These are phyloP conservation scores for Claviceps sp. DNA, from an alignment of 2,329 filamentous ascomycete species.

Conservation along the genomic window DNA sequence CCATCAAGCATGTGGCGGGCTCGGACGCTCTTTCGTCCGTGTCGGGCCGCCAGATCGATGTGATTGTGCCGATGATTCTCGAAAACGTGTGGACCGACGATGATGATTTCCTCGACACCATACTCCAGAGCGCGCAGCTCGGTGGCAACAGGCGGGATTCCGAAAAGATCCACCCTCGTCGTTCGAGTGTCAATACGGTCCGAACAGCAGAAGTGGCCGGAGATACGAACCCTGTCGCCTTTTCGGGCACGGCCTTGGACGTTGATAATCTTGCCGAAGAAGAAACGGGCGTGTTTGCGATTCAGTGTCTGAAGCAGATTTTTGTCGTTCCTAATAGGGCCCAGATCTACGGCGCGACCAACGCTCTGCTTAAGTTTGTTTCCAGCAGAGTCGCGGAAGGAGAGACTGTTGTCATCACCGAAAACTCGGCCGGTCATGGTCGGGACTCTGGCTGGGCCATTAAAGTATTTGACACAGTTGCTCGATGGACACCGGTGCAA, in stretches of 20 bases:
- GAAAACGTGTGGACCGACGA: constrained; percentile 73
- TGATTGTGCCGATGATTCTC: constrained; percentile 73
- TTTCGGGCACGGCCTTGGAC: constrained; percentile 72
- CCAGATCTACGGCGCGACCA: constrained; percentile 68
- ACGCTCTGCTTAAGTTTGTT: constrained; percentile 63
- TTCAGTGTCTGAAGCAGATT: constrained; percentile 77
- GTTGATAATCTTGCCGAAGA: constrained; percentile 84
- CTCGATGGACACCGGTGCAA: constrained; percentile 84
- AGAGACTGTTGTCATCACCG: constrained; percentile 38
- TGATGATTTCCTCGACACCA: constrained; percentile 52
- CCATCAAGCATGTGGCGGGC: constrained; percentile 67
- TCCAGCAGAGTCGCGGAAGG: constrained; percentile 41
- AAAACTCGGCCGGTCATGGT: constrained; percentile 25
- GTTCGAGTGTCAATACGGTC: constrained; percentile 69
- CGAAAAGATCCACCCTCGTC: constrained; percentile 49
- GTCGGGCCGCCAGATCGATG: constrained; percentile 60
- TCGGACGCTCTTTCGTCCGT: constrained; percentile 69
- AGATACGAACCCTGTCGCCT: constrained; percentile 54
- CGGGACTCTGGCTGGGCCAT: constrained; percentile 62
- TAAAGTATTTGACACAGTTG: constrained; percentile 64
- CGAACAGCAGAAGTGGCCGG: constrained; percentile 47
- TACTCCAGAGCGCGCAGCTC: constrained; percentile 53
- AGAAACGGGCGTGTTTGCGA: constrained; percentile 69
- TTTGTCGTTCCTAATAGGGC: constrained; percentile 70
- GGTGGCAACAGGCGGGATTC: constrained; percentile 53